These are phyloP conservation scores for Berkeleyomyces rouxiae DNA, from an alignment of 2,329 filamentous ascomycete genomes.

Conservation along the genomic window DNA sequence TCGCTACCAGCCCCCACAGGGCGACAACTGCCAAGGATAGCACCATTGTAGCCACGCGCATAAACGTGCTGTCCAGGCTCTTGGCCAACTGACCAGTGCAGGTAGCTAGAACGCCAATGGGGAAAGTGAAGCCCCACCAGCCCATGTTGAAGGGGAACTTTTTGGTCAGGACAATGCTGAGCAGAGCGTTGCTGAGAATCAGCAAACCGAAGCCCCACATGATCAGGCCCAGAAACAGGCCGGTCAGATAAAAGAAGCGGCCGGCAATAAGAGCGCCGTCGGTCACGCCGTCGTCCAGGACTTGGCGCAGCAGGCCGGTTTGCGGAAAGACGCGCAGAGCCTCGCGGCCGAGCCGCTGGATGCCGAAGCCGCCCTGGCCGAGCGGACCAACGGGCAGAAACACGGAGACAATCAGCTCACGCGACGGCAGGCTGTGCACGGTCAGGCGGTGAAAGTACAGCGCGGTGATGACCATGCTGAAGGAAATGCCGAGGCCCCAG, in stretches of 20 bases:
- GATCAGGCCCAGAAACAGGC: slow-evolving; percentile 20
- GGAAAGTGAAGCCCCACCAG: slow-evolving; percentile 33
- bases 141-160: slow-evolving; percentile 30
- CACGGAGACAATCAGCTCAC: slow-evolving; percentile 50
- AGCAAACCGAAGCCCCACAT: slow-evolving; percentile 31
- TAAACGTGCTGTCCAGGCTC: slow-evolving; percentile 28
- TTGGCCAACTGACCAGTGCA: slow-evolving; percentile 25
- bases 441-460: slow-evolving; percentile 55
- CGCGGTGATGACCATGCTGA: slow-evolving; percentile 45
- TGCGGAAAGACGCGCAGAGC: slow-evolving; percentile 26
- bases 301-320: slow-evolving; percentile 27
- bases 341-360: slow-evolving; percentile 34
- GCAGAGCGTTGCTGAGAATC: slow-evolving; percentile 28
- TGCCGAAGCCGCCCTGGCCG: slow-evolving; percentile 47
- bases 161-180: slow-evolving; percentile 25
- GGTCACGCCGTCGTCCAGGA: slow-evolving; percentile 22
- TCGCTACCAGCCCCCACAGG: slow-evolving; percentile 27
- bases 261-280: slow-evolving; percentile 42
- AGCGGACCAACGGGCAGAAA: slow-evolving; percentile 52
- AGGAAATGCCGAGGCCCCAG: slow-evolving; percentile 44
- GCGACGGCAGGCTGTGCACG: slow-evolving; percentile 47
- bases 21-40: slow-evolving; percentile 25
- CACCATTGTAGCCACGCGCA: slow-evolving; percentile 25
- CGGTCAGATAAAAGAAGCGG: slow-evolving; percentile 21
- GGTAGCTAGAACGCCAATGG: slow-evolving; percentile 28